A percentile compares a stretch with the other conserved stretches of the same genome.
These are phyloP conservation scores for Carallia brachiata DNA, from an alignment of 345 rosid genomes.

Conservation along the genomic window DNA sequence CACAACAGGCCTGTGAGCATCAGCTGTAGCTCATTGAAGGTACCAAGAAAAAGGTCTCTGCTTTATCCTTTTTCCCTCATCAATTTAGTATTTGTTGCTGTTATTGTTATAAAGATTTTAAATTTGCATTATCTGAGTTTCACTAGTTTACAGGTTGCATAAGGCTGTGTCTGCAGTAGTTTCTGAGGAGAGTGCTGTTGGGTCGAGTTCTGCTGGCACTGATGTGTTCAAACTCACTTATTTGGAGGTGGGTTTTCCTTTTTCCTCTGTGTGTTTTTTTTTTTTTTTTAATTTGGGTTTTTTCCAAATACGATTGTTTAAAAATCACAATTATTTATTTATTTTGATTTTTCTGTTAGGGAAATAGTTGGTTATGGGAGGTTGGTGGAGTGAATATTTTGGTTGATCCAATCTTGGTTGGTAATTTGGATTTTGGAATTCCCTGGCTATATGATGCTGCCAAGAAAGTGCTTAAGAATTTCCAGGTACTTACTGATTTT, in stretches of 20 bases:
- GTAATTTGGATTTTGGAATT: slow-evolving; percentile 91
- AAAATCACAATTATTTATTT: background rate
- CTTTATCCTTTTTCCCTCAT: background rate
- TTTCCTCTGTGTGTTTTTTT: background rate
- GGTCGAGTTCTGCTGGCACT: slow-evolving; percentile 42
- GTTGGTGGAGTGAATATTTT: slow-evolving; percentile 59
- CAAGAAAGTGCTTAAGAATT: slow-evolving; percentile 64
- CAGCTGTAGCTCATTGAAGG: slow-evolving; percentile 30
- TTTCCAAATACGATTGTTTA: slow-evolving; percentile 3
- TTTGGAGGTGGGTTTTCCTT: slow-evolving; percentile 60
- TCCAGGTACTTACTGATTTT: slow-evolving; percentile 46
- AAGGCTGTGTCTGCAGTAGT: slow-evolving; percentile 49
- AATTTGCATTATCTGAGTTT: background rate
- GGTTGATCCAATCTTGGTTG: slow-evolving; percentile 87
- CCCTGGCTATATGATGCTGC: slow-evolving; percentile 90
- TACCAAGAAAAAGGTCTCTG: slow-evolving; percentile 23
- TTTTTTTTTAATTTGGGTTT: background rate
- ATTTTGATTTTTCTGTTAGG: slow-evolving; percentile 36
- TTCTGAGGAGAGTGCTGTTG: slow-evolving; percentile 61
- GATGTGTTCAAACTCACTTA: slow-evolving; percentile 67
- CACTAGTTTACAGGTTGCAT: slow-evolving; percentile 22
- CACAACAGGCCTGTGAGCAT: slow-evolving; percentile 14
- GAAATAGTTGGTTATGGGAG: slow-evolving; percentile 93
- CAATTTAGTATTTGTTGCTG: background rate
- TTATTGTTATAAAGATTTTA: background rate